Evolutionary conservation across 2,329 filamentous ascomycete genomes (phyloP).

Genomic region (Thelonectria olida): DNA sequence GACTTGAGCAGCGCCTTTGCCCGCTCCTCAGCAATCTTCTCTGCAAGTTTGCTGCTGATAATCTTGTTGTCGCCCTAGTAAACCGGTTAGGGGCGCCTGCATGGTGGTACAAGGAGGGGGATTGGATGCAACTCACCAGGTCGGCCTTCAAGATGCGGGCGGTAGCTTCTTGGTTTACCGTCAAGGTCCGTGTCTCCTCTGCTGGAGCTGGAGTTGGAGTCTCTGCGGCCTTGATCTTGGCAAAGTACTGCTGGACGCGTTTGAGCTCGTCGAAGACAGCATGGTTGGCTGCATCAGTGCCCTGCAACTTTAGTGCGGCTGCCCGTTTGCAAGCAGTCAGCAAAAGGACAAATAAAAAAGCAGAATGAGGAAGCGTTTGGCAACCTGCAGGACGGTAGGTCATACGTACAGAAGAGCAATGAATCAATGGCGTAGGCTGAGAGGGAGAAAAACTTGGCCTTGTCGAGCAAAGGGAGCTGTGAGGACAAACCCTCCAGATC

Average conservation of each 20-base stretch:
- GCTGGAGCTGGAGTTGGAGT: slow-evolving; percentile 48
- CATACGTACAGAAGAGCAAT: slow-evolving; percentile 78
- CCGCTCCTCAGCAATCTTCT: slow-evolving; percentile 66
- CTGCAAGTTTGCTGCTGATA: slow-evolving; percentile 61
- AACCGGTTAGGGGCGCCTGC: slow-evolving; percentile 22
- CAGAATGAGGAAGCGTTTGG: neutral
- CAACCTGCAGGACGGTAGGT: neutral
- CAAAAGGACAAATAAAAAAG: neutral
- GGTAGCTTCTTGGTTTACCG: slow-evolving; percentile 79
- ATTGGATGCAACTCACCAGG: slow-evolving; percentile 62
- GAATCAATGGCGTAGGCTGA: slow-evolving; percentile 91
- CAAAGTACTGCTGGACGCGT: slow-evolving; percentile 89
- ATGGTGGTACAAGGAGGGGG: neutral
- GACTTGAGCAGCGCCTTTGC: slow-evolving; percentile 61
- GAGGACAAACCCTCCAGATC: slow-evolving; percentile 74
- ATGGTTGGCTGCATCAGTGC: slow-evolving; percentile 83
- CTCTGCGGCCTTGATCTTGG: slow-evolving; percentile 86
- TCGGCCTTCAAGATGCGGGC: slow-evolving; percentile 84
- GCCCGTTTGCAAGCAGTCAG: slow-evolving; percentile 2
- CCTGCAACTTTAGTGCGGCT: slow-evolving; percentile 81
- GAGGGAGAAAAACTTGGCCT: slow-evolving; percentile 92
- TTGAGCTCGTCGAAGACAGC: slow-evolving; percentile 86
- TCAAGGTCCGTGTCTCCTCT: slow-evolving; percentile 60
- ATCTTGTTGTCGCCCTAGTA: slow-evolving; percentile 59
- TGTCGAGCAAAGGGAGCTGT: slow-evolving; percentile 90